phyloP scores from a whole-genome alignment of 352 stramenopile species.

The Pythium brachiatum region DNA sequence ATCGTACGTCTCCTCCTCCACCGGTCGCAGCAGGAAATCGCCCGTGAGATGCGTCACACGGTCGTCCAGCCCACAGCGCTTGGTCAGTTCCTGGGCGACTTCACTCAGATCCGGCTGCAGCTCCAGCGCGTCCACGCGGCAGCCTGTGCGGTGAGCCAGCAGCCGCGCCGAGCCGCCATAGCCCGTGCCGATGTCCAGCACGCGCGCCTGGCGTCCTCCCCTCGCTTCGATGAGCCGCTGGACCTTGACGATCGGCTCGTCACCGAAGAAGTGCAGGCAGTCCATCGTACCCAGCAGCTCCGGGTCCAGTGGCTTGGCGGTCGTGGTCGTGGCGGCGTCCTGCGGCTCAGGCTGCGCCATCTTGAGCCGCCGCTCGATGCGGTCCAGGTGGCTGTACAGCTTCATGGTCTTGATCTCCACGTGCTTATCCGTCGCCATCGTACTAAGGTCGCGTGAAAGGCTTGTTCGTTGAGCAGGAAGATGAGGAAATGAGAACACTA shows the following conservation, averaged over 20 bases:
- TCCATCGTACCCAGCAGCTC: slow-evolving; percentile 53
- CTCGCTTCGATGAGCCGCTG: slow-evolving; percentile 35
- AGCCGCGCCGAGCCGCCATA: slow-evolving; percentile 87
- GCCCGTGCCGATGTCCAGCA: slow-evolving; percentile 89
- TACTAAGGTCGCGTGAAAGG: too few species aligned
- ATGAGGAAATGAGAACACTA: background rate
- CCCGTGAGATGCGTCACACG: slow-evolving; percentile 55
- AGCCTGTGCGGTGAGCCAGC: slow-evolving; percentile 66
- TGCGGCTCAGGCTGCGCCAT: background rate
- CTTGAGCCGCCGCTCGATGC: slow-evolving; percentile 69
- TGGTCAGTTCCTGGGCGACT: slow-evolving; percentile 55
- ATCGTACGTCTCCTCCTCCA: slow-evolving; percentile 48
- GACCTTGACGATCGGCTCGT: slow-evolving; percentile 55
- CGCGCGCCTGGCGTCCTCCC: slow-evolving; percentile 20
- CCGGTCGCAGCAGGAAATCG: slow-evolving; percentile 54
- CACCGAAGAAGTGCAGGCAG: slow-evolving; percentile 64
- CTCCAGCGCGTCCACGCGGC: slow-evolving; percentile 69
- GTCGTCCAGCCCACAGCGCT: slow-evolving; percentile 43
- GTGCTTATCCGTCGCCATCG: slow-evolving; percentile 26
- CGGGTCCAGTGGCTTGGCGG: slow-evolving; percentile 30
- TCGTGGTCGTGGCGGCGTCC: slow-evolving; percentile 16
- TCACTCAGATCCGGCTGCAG: slow-evolving; percentile 73
- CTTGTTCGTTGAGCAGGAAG: background rate
- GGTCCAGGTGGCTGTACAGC: slow-evolving; percentile 77
- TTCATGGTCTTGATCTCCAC: slow-evolving; percentile 89